phyloP scores from a whole-genome alignment of 331 rosid genomes.

The Quercus lobata region DNA sequence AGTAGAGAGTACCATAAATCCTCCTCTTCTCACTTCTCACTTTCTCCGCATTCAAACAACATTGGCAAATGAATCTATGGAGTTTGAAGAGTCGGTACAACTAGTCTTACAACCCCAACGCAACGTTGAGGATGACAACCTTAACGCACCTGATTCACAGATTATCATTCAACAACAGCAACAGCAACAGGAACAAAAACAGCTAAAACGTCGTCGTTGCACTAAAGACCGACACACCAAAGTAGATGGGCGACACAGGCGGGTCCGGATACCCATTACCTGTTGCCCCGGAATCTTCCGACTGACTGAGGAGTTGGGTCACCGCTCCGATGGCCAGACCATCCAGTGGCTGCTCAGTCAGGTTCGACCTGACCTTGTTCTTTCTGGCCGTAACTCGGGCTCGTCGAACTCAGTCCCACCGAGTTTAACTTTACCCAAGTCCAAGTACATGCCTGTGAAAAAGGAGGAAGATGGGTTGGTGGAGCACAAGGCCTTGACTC shows the following conservation, averaged over 20 bases:
- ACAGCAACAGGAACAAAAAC: background rate
- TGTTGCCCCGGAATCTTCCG: constrained; percentile 26
- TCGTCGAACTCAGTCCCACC: background rate
- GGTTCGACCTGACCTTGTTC: constrained; percentile 24
- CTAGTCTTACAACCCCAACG: background rate
- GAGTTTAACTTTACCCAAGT: too few species aligned
- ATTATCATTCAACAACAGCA: background rate
- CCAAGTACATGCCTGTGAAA: too few species aligned
- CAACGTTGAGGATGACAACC: background rate
- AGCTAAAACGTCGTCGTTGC: constrained; percentile 2
- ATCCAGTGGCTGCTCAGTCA: constrained; percentile 26
- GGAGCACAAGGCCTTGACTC: background rate
- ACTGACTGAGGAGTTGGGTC: constrained; percentile 23
- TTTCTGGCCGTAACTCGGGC: background rate
- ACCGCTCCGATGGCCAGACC: constrained; percentile 25
- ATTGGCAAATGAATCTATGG: background rate
- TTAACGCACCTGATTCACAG: too few species aligned
- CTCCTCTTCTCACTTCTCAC: too few species aligned
- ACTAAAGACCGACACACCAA: constrained; percentile 14
- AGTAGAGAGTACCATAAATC: too few species aligned
- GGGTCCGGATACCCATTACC: constrained; percentile 16
- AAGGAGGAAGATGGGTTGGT: background rate
- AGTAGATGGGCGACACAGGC: constrained; percentile 20
- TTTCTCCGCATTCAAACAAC: background rate
- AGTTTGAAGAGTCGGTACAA: background rate